Conservation (phyloP, 2,329 filamentous ascomycete species). For the Penicillium capsulatum region DNA sequence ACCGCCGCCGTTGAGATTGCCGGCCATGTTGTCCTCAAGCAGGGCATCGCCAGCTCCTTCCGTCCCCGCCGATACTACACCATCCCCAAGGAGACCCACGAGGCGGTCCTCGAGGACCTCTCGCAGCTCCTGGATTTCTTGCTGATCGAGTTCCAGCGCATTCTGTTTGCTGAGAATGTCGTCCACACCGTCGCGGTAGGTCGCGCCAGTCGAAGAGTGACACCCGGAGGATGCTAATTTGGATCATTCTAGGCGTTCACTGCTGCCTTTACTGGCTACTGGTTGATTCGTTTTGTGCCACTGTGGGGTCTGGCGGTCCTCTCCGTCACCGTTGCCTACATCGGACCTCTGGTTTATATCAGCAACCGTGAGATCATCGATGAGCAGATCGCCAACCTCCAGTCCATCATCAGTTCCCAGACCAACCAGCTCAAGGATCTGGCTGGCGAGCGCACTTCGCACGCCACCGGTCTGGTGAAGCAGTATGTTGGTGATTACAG, state of each 20-base stretch:
- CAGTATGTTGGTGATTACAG: constrained; percentile 59
- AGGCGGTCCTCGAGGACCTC: constrained; percentile 58
- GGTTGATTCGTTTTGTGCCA: constrained; percentile 62
- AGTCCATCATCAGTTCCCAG: constrained; percentile 54
- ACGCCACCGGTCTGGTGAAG: constrained; percentile 55
- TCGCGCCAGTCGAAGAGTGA: constrained; percentile 6
- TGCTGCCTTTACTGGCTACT: constrained; percentile 58
- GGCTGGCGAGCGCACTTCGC: constrained; percentile 57
- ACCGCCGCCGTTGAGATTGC: constrained; percentile 56
- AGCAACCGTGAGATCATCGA: constrained; percentile 63
- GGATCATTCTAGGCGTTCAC: constrained; percentile 51
- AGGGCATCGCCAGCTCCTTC: constrained; percentile 58
- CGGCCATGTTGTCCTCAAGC: constrained; percentile 53
- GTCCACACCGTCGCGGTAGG: constrained; percentile 57
- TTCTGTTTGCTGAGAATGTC: constrained; percentile 63
- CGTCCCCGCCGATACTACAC: constrained; percentile 63
- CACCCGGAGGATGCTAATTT: background rate
- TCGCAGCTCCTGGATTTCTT: constrained; percentile 66
- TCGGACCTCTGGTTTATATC: constrained; percentile 60
- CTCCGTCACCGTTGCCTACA: constrained; percentile 53
- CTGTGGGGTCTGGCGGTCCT: constrained; percentile 61
- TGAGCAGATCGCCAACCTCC: constrained; percentile 53
- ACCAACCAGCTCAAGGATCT: constrained; percentile 57
- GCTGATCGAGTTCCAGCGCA: constrained; percentile 63
- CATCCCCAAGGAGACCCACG: constrained; percentile 60